These are phyloP conservation scores for Podosphaera xanthii DNA, from an alignment of 2,329 filamentous ascomycete species.

Conservation along the genomic window DNA sequence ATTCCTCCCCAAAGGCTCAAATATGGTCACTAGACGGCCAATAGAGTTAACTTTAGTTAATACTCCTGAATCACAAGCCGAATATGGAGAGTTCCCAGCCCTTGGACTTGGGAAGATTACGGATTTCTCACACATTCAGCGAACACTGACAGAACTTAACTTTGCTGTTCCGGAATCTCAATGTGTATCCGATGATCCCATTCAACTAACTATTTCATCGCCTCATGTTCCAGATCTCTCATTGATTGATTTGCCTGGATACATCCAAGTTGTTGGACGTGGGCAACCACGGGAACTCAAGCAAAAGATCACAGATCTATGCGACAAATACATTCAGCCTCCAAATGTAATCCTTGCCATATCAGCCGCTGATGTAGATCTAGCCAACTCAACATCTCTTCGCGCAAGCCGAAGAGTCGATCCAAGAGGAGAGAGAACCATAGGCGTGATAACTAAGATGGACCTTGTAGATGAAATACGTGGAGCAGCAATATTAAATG, in stretches of 20 bases:
- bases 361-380: slow-evolving; percentile 87
- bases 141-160: slow-evolving; percentile 85
- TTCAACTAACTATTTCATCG: slow-evolving; percentile 86
- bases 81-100: slow-evolving; percentile 92
- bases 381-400: slow-evolving; percentile 86
- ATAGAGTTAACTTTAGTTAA: slow-evolving; percentile 95
- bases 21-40: slow-evolving; percentile 91
- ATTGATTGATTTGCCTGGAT: slow-evolving; percentile 85
- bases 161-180: slow-evolving; percentile 73
- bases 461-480: slow-evolving; percentile 73
- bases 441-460: slow-evolving; percentile 99
- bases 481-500: slow-evolving; percentile 55
- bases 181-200: slow-evolving; percentile 90
- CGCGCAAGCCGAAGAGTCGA: slow-evolving; percentile 80
- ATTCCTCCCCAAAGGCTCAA: slow-evolving; percentile 90
- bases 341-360: slow-evolving; percentile 95
- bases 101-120: slow-evolving; percentile 73
- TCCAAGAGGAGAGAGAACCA: slow-evolving; percentile 81
- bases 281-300: slow-evolving; percentile 83
- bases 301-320: slow-evolving; percentile 85
- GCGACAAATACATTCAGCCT: slow-evolving; percentile 91
- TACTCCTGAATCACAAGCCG: slow-evolving; percentile 62
- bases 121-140: slow-evolving; percentile 80
- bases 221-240: slow-evolving; percentile 89
- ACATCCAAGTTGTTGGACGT: slow-evolving; percentile 84